Evolutionary conservation across 768 basidiomycete species (phyloP).

Genomic region (Wakefieldia striispora): DNA sequence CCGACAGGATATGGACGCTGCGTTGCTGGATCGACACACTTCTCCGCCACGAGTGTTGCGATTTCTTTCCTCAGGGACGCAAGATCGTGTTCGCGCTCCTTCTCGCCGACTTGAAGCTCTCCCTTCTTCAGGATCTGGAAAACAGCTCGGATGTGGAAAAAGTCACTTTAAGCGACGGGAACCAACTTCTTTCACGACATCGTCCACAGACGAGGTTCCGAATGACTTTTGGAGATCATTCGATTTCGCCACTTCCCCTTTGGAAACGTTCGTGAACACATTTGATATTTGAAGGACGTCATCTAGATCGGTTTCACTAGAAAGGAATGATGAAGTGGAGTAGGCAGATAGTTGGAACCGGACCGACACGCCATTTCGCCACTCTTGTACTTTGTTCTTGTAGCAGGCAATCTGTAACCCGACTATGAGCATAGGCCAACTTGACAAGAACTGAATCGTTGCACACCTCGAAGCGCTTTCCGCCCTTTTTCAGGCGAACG

Average conservation of each 20-base stretch:
- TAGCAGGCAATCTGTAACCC: conserved; percentile 85
- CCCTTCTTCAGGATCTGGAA: conserved; percentile 91
- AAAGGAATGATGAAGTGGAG: conserved; percentile 5
- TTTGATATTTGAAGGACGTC: conserved; percentile 96
- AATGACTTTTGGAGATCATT: conserved; percentile 93
- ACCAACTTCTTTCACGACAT: conserved; percentile 78
- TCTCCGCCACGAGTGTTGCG: conserved; percentile 90
- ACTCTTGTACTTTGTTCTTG: conserved; percentile 99
- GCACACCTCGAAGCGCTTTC: conserved; percentile 91
- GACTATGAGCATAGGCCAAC: neutral
- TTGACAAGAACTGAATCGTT: neutral
- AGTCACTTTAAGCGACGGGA: neutral
- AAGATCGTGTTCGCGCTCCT: conserved; percentile 92
- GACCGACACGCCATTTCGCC: conserved; percentile 84
- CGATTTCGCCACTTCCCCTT: conserved; percentile 88
- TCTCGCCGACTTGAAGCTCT: conserved; percentile 95
- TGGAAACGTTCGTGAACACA: conserved; percentile 94
- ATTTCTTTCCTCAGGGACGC: conserved; percentile 83
- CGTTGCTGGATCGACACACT: conserved; percentile 91
- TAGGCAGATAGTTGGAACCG: neutral
- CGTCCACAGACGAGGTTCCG: conserved; percentile 65
- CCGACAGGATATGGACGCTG: conserved; percentile 89
- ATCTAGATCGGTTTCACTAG: conserved; percentile 86
- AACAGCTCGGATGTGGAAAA: neutral
- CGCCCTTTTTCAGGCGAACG: conserved; percentile 94